These are phyloP conservation scores for Curvularia lunata DNA, from an alignment of 2,329 filamentous ascomycete genomes.

Conservation along the genomic window DNA sequence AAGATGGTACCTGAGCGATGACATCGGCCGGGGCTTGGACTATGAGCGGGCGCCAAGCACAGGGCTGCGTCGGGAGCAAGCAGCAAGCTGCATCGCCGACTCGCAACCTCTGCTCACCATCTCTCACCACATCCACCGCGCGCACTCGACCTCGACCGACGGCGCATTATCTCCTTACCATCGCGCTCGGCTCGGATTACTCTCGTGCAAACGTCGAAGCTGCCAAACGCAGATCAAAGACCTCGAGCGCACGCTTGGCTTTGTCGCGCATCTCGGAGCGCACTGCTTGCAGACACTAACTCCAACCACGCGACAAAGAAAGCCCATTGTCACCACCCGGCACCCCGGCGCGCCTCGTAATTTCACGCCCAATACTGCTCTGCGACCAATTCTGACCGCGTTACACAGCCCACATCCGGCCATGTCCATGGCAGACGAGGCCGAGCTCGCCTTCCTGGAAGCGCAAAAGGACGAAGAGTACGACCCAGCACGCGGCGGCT, in stretches of 20 bases:
- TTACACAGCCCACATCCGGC: constrained; percentile 9
- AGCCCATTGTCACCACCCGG: constrained; percentile 23
- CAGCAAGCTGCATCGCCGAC: constrained; percentile 14
- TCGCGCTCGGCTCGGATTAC: constrained; percentile 18
- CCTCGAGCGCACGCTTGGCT: constrained; percentile 9
- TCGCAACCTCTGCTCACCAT: constrained; percentile 15
- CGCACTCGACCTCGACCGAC: constrained; percentile 9
- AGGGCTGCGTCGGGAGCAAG: constrained; percentile 4
- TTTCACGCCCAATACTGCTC: constrained; percentile 15
- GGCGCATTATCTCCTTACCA: constrained; percentile 21
- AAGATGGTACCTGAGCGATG: constrained; percentile 28
- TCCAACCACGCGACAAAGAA: constrained; percentile 35
- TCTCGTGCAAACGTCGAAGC: background rate
- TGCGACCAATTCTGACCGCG: constrained; percentile 18
- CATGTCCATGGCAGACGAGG: constrained; percentile 58
- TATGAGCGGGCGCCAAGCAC: constrained; percentile 18
- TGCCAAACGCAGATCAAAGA: constrained; percentile 4
- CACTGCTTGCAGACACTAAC: constrained; percentile 18
- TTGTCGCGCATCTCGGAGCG: constrained; percentile 12
- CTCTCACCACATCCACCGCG: constrained; percentile 17
- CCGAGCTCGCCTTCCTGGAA: constrained; percentile 60
- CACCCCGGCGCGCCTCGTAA: constrained; percentile 19
- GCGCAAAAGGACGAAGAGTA: constrained; percentile 52
- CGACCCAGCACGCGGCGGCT: constrained; percentile 50
- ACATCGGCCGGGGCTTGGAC: constrained; percentile 24